These are phyloP conservation scores for Entoloma clypeatum DNA, from an alignment of 1,284 basidiomycete genomes.

Conservation along the genomic window DNA sequence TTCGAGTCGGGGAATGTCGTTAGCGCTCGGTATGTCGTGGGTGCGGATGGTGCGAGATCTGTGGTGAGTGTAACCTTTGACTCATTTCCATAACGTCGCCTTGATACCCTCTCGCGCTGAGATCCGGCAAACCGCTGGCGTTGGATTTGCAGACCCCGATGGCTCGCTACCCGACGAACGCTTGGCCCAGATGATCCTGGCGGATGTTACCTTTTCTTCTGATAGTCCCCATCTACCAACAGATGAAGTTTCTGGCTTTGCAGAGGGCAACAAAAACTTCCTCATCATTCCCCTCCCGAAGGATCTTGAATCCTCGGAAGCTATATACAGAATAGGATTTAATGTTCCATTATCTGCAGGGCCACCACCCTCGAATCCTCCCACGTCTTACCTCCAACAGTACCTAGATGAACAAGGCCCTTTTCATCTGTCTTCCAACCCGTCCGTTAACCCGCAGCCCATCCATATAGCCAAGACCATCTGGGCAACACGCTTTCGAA, in stretches of 20 bases:
- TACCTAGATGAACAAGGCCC: slow-evolving; percentile 30
- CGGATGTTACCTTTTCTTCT: slow-evolving; percentile 32
- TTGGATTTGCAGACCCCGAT: slow-evolving; percentile 35
- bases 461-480: slow-evolving; percentile 28
- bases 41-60: slow-evolving; percentile 55
- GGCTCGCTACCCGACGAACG: slow-evolving; percentile 24
- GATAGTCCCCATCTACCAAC: slow-evolving; percentile 14
- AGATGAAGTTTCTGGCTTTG: slow-evolving; percentile 15
- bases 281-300: slow-evolving; percentile 25
- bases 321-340: slow-evolving; percentile 29
- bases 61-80: slow-evolving; percentile 31
- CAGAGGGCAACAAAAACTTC: slow-evolving; percentile 21
- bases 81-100: neutral
- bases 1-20: slow-evolving; percentile 50
- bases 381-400: slow-evolving; percentile 32
- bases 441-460: slow-evolving; percentile 26
- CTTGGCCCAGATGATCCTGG: slow-evolving; percentile 31
- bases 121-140: slow-evolving; percentile 31
- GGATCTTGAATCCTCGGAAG: slow-evolving; percentile 9
- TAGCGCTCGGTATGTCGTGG: slow-evolving; percentile 46
- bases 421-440: slow-evolving; percentile 25
- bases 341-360: slow-evolving; percentile 24
- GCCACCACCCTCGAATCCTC: slow-evolving; percentile 29
- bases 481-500: slow-evolving; percentile 37
- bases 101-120: slow-evolving; percentile 12